Evolutionary conservation across 352 stramenopile genomes (phyloP).

Genomic region (Phytophthora idaei): DNA sequence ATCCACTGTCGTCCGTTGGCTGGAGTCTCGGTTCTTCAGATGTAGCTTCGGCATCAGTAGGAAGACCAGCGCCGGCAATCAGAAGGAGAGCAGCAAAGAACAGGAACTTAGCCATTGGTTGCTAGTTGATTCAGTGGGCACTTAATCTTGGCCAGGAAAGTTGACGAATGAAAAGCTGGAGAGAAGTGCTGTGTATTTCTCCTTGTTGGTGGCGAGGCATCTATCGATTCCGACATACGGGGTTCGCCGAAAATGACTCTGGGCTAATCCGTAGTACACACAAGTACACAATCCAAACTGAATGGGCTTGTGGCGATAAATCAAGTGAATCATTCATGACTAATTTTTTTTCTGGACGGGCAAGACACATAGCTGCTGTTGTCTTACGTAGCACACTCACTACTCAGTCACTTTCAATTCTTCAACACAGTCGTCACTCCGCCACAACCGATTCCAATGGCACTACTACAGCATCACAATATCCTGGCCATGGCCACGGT

Average conservation of each 20-base stretch:
- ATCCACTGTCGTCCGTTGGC: neutral
- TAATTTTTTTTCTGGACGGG: too few species aligned
- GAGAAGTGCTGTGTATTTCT: neutral
- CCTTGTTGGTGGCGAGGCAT: too few species aligned
- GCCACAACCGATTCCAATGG: neutral
- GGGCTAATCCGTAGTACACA: too few species aligned
- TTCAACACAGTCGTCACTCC: neutral
- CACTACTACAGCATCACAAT: neutral
- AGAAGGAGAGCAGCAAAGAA: neutral
- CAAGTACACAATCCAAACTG: too few species aligned
- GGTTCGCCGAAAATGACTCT: too few species aligned
- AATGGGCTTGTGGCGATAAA: too few species aligned
- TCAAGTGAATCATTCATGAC: too few species aligned
- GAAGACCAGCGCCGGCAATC: neutral
- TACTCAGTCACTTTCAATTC: neutral
- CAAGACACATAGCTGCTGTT: too few species aligned
- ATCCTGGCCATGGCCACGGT: neutral
- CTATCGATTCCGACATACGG: too few species aligned
- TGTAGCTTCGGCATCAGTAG: neutral
- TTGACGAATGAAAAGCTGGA: neutral
- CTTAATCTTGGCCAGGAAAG: neutral
- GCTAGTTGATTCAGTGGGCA: neutral
- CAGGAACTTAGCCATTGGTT: neutral
- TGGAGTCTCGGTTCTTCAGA: neutral
- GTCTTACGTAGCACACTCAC: neutral